Conservation (phyloP, 2,329 filamentous ascomycete species). For the Diaporthe sp. region DNA sequence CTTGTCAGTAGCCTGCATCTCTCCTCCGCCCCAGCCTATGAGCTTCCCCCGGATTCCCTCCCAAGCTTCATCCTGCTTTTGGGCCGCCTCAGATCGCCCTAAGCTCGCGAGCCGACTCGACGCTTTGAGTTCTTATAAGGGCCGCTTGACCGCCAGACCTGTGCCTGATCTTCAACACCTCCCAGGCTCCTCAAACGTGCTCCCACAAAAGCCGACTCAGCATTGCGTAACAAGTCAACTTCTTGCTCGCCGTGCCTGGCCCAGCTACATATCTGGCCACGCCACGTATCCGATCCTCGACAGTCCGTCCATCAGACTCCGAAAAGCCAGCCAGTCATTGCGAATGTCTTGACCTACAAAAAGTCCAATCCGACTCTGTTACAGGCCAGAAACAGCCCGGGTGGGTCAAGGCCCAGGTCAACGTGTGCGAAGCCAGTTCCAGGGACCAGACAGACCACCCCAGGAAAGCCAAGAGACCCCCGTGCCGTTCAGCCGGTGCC, state of each 20-base stretch:
- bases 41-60: slow-evolving; percentile 3
- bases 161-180: not conserved
- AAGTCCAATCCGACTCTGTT: not conserved
- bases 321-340: not conserved
- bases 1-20: slow-evolving; percentile 20
- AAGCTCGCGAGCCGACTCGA: slow-evolving; percentile 5
- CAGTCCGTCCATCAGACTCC: not conserved
- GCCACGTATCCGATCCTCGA: not conserved
- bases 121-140: slow-evolving; percentile 22
- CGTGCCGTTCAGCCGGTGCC: slow-evolving; percentile 22
- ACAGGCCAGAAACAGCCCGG: slow-evolving; percentile 29
- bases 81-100: slow-evolving; percentile 8
- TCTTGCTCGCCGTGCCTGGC: not conserved
- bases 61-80: slow-evolving; percentile 20
- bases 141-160: slow-evolving; percentile 26
- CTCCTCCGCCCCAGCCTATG: slow-evolving; percentile 30
- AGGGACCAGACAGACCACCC: slow-evolving; percentile 17
- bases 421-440: slow-evolving; percentile 31
- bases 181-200: not conserved
- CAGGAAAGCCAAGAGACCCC: slow-evolving; percentile 1
- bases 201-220: not conserved
- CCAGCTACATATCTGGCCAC: not conserved
- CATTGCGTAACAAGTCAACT: not conserved
- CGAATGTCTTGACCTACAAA: not conserved
- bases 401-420: slow-evolving; percentile 29